phyloP scores from a whole-genome alignment of 1,284 basidiomycete genomes.

The Ustilago vetiveriae region DNA sequence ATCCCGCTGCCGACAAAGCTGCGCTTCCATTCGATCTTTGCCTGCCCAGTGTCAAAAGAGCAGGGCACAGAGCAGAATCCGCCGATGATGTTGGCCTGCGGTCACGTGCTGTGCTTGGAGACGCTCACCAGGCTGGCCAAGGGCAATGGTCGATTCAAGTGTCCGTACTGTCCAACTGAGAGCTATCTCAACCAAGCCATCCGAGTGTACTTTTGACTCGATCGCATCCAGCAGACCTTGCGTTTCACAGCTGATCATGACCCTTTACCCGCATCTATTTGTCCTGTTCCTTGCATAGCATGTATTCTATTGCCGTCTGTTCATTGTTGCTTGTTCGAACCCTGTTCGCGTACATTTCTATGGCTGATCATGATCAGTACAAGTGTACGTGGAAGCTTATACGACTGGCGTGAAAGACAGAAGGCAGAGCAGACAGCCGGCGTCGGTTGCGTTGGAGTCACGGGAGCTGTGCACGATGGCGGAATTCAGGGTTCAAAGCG shows the following conservation, averaged over 20 bases:
- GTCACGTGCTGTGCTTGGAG: slow-evolving; percentile 72
- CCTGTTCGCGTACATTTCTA: not conserved
- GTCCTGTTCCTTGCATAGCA: slow-evolving; percentile 5
- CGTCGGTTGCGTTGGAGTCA: too few relatives aligned
- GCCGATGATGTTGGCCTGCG: slow-evolving; percentile 96
- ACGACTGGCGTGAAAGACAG: too few relatives aligned
- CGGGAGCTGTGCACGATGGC: too few relatives aligned
- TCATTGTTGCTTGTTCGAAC: slow-evolving; percentile 1
- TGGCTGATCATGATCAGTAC: too few relatives aligned
- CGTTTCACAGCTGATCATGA: too few relatives aligned
- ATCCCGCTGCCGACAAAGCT: slow-evolving; percentile 81
- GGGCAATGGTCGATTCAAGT: slow-evolving; percentile 72
- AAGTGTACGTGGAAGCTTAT: too few relatives aligned
- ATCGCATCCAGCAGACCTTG: not conserved
- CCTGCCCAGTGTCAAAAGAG: slow-evolving; percentile 97
- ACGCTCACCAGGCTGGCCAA: slow-evolving; percentile 70
- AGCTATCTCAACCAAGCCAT: slow-evolving; percentile 52
- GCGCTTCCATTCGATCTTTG: slow-evolving; percentile 93
- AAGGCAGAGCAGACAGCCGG: too few relatives aligned
- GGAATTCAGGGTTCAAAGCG: too few relatives aligned
- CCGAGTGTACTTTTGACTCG: slow-evolving; percentile 62
- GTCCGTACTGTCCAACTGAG: slow-evolving; percentile 64
- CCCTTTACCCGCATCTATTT: too few relatives aligned
- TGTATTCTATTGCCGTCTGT: slow-evolving; percentile 8
- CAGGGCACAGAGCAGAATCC: slow-evolving; percentile 92